A percentile compares a stretch with the other conserved stretches of the same genome.
Evolutionary conservation across 2,329 filamentous ascomycete species (phyloP).

Genomic region (Colletotrichum nymphaeae): DNA sequence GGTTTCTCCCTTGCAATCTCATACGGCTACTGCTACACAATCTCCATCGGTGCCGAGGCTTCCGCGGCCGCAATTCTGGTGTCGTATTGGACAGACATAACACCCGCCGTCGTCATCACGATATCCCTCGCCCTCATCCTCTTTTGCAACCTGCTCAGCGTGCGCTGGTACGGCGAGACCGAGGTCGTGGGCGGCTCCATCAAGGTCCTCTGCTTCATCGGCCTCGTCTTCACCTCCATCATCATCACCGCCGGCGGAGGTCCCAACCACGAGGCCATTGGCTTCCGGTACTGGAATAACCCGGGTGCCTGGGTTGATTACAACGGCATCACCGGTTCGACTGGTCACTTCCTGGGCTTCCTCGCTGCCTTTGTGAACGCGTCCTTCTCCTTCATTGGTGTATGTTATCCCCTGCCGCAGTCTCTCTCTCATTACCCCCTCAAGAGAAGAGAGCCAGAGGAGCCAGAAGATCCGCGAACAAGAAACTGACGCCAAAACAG

Average conservation of each 20-base stretch:
- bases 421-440: not conserved
- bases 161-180: slow-evolving; percentile 57
- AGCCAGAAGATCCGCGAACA: not conserved
- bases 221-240: slow-evolving; percentile 62
- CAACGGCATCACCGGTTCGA: slow-evolving; percentile 59
- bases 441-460: not conserved
- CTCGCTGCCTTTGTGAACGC: slow-evolving; percentile 68
- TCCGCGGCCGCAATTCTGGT: slow-evolving; percentile 54
- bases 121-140: slow-evolving; percentile 55
- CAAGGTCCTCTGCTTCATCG: slow-evolving; percentile 60
- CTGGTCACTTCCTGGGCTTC: slow-evolving; percentile 65
- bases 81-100: slow-evolving; percentile 54
- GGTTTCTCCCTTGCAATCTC: slow-evolving; percentile 59
- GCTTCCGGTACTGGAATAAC: slow-evolving; percentile 58
- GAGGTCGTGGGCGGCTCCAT: slow-evolving; percentile 56
- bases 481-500: slow-evolving; percentile 37
- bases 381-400: slow-evolving; percentile 35
- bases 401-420: not conserved
- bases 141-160: slow-evolving; percentile 52
- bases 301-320: slow-evolving; percentile 60
- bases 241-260: slow-evolving; percentile 62
- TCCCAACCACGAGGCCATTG: slow-evolving; percentile 52
- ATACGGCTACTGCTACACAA: slow-evolving; percentile 57
- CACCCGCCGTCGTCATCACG: slow-evolving; percentile 55
- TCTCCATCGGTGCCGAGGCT: slow-evolving; percentile 57